Base-by-base conservation (phyloP, 306 rosid species). In the Castanea crenata region DNA sequence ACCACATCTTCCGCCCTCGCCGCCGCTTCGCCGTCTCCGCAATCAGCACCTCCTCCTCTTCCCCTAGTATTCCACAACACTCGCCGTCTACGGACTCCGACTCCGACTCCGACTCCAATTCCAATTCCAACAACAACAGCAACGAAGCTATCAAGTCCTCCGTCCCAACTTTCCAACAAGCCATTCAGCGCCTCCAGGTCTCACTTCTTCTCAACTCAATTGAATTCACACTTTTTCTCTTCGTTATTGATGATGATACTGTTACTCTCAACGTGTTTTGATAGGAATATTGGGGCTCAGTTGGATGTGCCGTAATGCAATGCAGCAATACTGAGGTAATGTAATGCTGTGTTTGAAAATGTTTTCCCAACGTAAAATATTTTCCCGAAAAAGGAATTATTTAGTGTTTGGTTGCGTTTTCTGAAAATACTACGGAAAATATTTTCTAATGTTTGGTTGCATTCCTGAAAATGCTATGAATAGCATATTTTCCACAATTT, bases 251-350 rank as follows among this genome's bases (percentile, higher is more conserved):
- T 58, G 55, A n/a, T 79, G 75, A 57, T 81, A 49, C 85, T 67
- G 49, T 32, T 67, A 19, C 18, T 34, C 18, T 19, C 19, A 13
- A 46, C 54, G 54, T 46, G 54, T 16, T 4, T 14, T 62, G 5
- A 3, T 34, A 94, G 95, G 97, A 94, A 83, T 94, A 94, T 58
- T 94, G 99, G 99, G 97, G 97, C 75, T 94, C 99, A 0, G 97
- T 94, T 75, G 99, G 99, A 74, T 94, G 99, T 81, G 93, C 99
- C 69, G 85, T 94, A 69, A 92, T 94, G 99, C 99, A 94, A 88
- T 94, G 99, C 85, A 91, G 99, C 92, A 94, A 92, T 84, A 94
- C 99, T 6, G 99, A 94, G 97, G 99, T 94, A 81, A 73, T 62
- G 20, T 10, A 46, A 46, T 46, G 44, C 44, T 38, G 54, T 46